Base-by-base conservation (phyloP, 768 basidiomycete genomes). In the Podaxis pistillaris region DNA sequence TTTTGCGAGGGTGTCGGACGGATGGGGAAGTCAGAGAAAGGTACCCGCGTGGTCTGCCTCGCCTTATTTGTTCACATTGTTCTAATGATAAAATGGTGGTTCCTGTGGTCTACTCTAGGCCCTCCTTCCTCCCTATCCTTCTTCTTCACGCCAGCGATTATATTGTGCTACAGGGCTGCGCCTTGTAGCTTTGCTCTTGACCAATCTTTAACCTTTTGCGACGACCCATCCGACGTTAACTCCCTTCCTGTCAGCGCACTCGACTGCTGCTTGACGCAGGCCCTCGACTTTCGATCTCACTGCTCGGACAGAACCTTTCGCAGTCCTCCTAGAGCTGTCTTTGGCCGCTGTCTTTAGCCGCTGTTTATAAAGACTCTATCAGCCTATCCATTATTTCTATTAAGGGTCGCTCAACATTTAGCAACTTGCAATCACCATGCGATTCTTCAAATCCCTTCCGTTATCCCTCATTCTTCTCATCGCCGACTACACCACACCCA, bases 381-480 rank as follows among this genome's bases (percentile, higher is more conserved):
- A 44, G 22, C 19, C 30, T 56, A 46, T 56, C 19, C 55, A 54
- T 56, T 56, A 37, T 41, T 8, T 40, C 55, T 15, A 38, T 26
- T 12, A 6, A 60, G 26, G n/a, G 13, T 33, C 28, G 30, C 9
- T 13, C 47, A 4, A 8, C 15, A 13, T 36, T 68, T 71, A 64
- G 26, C 17, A 30, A 28, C 26, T 8, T 56, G 12, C 15, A 41
- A 46, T 28, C 70, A 67, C 67, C 62, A 70, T 72, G 57, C 70
- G 46, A 30, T 46, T 75, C 46, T 62, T 71, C 61, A 71, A 68
- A 56, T 68, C 70, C 51, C 67, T 81, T 44, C 69, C 76, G 56
- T 61, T 81, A 53, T 71, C 66, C 64, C 72, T 79, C 40, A 62
- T 77, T 57, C 72, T 80, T 37, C 67, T 81, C 61, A 68, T 62